Evolutionary conservation across 495 filamentous ascomycete species (phyloP).

Genomic region (Xylaria bambusicola): DNA sequence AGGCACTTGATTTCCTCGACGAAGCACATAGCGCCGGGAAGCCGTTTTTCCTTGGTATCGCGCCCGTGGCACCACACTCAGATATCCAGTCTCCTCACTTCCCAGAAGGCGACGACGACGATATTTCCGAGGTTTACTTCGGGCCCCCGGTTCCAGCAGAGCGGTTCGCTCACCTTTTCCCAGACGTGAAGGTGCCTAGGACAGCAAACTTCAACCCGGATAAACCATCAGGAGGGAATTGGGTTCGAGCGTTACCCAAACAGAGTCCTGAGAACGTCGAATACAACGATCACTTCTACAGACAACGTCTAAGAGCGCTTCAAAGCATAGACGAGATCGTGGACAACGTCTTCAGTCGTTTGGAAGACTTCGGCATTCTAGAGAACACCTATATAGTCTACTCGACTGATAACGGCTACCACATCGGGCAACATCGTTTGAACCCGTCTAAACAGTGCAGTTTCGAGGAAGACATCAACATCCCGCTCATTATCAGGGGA

Average conservation of each 20-base stretch:
- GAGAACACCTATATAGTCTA: conserved; percentile 74
- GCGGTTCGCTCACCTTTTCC: conserved; percentile 52
- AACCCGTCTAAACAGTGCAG: conserved; percentile 72
- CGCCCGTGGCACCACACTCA: conserved; percentile 67
- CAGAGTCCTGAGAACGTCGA: conserved; percentile 58
- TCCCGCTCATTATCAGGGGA: conserved; percentile 65
- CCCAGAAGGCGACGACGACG: conserved; percentile 35
- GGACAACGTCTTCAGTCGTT: conserved; percentile 52
- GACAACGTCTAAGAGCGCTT: conserved; percentile 61
- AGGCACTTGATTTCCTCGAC: conserved; percentile 64
- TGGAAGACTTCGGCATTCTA: conserved; percentile 54
- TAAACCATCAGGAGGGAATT: conserved; percentile 58
- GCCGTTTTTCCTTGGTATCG: conserved; percentile 70
- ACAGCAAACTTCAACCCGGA: conserved; percentile 58
- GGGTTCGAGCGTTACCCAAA: conserved; percentile 57
- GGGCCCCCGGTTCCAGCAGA: conserved; percentile 53
- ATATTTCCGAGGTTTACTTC: conserved; percentile 38
- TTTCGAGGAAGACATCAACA: conserved; percentile 73
- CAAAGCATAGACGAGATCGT: conserved; percentile 74
- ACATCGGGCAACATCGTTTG: conserved; percentile 72
- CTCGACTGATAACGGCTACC: conserved; percentile 74
- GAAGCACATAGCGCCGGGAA: conserved; percentile 54
- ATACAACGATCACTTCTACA: conserved; percentile 70
- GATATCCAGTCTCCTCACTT: conserved; percentile 43
- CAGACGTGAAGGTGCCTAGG: conserved; percentile 49